Percentiles rank a stretch among this genome's conserved stretches.
phyloP scores from a whole-genome alignment of 495 filamentous ascomycete species.

The Tuber brumale region DNA sequence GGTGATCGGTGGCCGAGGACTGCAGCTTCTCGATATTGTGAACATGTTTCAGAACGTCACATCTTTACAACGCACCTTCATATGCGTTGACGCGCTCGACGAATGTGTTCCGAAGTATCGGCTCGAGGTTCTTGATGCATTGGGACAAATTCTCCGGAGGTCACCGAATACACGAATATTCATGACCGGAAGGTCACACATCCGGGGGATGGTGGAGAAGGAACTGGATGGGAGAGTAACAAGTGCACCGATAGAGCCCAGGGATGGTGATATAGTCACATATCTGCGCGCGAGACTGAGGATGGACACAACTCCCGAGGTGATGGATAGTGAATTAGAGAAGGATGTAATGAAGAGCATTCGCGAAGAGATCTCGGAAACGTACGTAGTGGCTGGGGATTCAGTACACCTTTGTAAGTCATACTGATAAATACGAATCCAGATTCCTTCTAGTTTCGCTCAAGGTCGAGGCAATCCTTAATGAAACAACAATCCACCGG shows the following conservation, averaged over 20 bases:
- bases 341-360: not conserved
- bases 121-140: not conserved
- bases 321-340: not conserved
- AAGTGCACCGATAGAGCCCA: not conserved
- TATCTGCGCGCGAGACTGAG: not conserved
- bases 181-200: not conserved
- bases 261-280: not conserved
- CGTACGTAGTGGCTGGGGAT: not conserved
- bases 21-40: not conserved
- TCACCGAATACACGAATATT: not conserved
- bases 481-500: not conserved
- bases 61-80: not conserved
- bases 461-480: not conserved
- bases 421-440: not conserved
- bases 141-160: not conserved
- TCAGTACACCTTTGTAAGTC: not conserved
- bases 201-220: not conserved
- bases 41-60: not conserved
- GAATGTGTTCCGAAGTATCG: not conserved
- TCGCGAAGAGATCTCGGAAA: not conserved
- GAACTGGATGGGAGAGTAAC: not conserved
- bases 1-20: not conserved
- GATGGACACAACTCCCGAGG: not conserved
- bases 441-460: not conserved
- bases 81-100: not conserved